Percentiles rank a stretch among this genome's conserved stretches.
Conservation (phyloP, 805 yeast genomes). For the Saccharomycopsis sp. region DNA sequence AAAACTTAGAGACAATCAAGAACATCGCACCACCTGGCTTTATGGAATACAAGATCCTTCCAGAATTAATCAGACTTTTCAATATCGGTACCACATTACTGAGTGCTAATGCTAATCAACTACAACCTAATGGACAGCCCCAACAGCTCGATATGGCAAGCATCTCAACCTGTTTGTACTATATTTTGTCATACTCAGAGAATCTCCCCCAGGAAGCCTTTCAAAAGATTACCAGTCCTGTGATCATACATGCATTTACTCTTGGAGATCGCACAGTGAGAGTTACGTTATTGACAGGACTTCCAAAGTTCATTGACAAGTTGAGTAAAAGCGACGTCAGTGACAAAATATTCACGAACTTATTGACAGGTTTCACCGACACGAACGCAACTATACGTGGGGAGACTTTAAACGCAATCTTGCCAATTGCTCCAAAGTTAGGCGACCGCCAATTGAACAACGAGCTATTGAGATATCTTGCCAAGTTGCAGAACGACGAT, state of each 20-base stretch:
- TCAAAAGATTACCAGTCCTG: conserved; percentile 44
- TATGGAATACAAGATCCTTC: conserved; percentile 57
- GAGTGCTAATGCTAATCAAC: neutral
- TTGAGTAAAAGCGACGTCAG: conserved; percentile 58
- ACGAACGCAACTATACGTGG: conserved; percentile 75
- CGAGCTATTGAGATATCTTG: conserved; percentile 72
- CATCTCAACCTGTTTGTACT: conserved; percentile 26
- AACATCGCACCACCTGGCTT: conserved; percentile 42
- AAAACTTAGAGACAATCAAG: conserved; percentile 31
- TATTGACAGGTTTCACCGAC: conserved; percentile 81
- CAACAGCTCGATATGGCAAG: conserved; percentile 31
- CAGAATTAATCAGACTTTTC: conserved; percentile 53
- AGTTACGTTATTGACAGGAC: conserved; percentile 55
- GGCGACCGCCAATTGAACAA: conserved; percentile 79
- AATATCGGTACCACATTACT: conserved; percentile 17
- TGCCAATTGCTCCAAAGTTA: conserved; percentile 52
- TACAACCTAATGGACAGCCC: conserved; percentile 10
- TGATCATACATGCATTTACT: conserved; percentile 55
- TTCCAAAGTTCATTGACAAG: conserved; percentile 47
- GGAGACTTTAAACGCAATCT: conserved; percentile 63
- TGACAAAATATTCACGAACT: conserved; percentile 57
- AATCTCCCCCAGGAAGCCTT: conserved; percentile 33
- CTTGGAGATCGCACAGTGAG: conserved; percentile 74
- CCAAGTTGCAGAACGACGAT: conserved; percentile 74
- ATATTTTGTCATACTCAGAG: conserved; percentile 29